phyloP scores from a whole-genome alignment of 2,329 filamentous ascomycete species.

The Dactylella cylindrospora region DNA sequence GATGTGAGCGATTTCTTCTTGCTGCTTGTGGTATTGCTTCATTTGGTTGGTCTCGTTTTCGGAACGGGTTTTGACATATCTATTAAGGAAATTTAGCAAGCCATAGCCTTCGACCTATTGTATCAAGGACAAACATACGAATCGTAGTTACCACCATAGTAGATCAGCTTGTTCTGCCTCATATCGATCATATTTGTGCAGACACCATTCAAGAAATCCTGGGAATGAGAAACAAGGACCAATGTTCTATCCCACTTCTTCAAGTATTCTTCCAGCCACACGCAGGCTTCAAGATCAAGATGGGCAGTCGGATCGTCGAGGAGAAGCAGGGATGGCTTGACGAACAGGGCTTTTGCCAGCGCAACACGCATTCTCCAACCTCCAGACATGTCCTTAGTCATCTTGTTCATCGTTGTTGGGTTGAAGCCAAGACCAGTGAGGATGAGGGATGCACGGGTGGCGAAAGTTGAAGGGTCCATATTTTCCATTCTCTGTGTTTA shows the following conservation, averaged over 20 bases:
- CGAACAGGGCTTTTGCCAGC: conserved; percentile 94
- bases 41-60: conserved; percentile 98
- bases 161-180: conserved; percentile 81
- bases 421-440: conserved; percentile 99
- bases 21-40: conserved; percentile 98
- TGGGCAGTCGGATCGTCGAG: conserved; percentile 98
- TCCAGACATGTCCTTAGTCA: conserved; percentile 99
- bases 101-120: not conserved
- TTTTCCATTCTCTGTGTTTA: conserved; percentile 83
- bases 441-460: conserved; percentile 92
- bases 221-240: conserved; percentile 92
- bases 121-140: conserved; percentile 54
- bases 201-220: conserved; percentile 99
- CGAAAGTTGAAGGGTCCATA: conserved; percentile 97
- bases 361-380: conserved; percentile 99
- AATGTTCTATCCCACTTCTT: conserved; percentile 99
- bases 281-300: conserved; percentile 98
- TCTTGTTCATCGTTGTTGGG: conserved; percentile 96
- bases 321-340: conserved; percentile 91
- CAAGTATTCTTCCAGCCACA: conserved; percentile 99
- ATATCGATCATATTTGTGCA: conserved; percentile 99
- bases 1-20: conserved; percentile 98
- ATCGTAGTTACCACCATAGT: conserved; percentile 99
- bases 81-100: conserved; percentile 3
- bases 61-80: conserved; percentile 83